Evolutionary conservation across 75 land plant genomes (phyloP).

Genomic region (Sequoiadendron giganteum): DNA sequence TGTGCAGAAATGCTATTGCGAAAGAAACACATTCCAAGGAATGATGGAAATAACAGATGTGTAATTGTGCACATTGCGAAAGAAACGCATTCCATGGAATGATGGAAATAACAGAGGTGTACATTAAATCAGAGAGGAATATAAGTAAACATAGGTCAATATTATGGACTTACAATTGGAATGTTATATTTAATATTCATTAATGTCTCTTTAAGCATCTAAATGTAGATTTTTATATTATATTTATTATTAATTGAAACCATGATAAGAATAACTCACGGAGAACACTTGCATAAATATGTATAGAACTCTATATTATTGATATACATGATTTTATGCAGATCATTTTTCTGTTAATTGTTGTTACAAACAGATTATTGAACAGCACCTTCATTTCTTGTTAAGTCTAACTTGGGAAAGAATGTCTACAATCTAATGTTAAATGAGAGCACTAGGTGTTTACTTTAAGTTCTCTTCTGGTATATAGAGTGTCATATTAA

Average conservation of each 20-base stretch:
- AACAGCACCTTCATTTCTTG: too few species aligned
- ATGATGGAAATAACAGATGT: too few species aligned
- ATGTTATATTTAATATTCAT: not conserved
- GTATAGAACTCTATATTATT: not conserved
- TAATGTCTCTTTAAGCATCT: not conserved
- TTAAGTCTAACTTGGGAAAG: too few species aligned
- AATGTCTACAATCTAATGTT: too few species aligned
- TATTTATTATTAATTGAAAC: not conserved
- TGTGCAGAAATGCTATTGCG: not conserved
- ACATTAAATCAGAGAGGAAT: not conserved
- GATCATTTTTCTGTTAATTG: too few species aligned
- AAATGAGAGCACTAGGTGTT: too few species aligned
- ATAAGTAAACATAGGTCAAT: not conserved
- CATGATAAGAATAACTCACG: not conserved
- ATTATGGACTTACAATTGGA: not conserved
- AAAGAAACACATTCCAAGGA: not conserved
- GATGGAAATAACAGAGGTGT: not conserved
- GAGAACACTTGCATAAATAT: not conserved
- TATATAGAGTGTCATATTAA: too few species aligned
- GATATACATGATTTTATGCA: too few species aligned
- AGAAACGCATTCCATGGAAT: not conserved
- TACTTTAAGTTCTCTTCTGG: too few species aligned
- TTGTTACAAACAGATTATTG: too few species aligned
- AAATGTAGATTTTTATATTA: not conserved
- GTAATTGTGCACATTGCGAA: too few species aligned